phyloP scores from a whole-genome alignment of 257 asterid genomes.

The Nicotiana benthamiana region DNA sequence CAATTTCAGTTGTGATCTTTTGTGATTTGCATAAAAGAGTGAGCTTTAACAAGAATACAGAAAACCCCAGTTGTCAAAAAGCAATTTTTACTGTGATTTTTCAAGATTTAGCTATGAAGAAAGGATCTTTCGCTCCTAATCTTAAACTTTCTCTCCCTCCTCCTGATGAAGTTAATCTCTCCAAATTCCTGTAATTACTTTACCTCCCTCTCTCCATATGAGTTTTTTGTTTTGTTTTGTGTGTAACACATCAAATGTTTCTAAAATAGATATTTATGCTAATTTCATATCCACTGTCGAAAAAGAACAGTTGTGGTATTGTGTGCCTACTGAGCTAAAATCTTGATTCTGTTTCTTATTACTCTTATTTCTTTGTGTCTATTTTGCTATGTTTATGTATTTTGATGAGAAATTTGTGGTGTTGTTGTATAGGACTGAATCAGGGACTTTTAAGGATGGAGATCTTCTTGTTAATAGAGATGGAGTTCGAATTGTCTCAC shows the following conservation, averaged over 20 bases:
- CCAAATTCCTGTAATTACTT: slow-evolving; percentile 68
- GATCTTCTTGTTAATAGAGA: slow-evolving; percentile 90
- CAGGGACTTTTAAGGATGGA: slow-evolving; percentile 97
- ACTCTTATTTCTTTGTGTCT: background rate
- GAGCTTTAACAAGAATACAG: background rate
- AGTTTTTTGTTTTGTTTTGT: background rate
- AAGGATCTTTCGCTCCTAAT: slow-evolving; percentile 69
- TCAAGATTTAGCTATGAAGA: slow-evolving; percentile 39
- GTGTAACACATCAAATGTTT: background rate
- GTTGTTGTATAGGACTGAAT: slow-evolving; percentile 53
- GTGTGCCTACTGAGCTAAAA: background rate
- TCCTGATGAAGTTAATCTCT: slow-evolving; percentile 65
- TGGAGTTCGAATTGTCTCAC: slow-evolving; percentile 81
- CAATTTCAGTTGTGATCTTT: no score
- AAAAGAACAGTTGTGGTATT: background rate
- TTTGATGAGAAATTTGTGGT: background rate
- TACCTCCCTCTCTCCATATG: background rate
- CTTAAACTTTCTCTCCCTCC: slow-evolving; percentile 89
- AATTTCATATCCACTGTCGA: background rate
- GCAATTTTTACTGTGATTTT: background rate
- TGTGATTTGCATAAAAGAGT: background rate
- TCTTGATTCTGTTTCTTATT: background rate
- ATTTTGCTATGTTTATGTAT: slow-evolving; percentile 12
- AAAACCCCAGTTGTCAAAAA: background rate
- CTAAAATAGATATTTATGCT: background rate